These are phyloP conservation scores for Phytophthora foliorum DNA, from an alignment of 352 stramenopile genomes.

Conservation along the genomic window DNA sequence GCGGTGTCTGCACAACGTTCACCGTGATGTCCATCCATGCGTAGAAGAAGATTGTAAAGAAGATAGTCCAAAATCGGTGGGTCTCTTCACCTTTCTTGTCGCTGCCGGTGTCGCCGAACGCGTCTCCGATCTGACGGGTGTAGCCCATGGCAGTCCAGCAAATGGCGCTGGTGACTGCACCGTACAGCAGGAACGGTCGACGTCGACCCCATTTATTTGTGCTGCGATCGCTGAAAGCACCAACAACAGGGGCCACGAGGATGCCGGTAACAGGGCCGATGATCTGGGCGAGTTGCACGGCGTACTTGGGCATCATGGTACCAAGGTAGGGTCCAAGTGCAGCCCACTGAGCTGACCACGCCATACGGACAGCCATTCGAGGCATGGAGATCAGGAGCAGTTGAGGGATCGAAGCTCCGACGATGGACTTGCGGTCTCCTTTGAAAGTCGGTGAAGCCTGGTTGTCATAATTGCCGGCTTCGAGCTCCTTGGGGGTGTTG, in stretches of 20 bases:
- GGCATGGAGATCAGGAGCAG: conserved; percentile 38
- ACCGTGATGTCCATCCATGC: conserved; percentile 42
- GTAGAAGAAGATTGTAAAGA: conserved; percentile 42
- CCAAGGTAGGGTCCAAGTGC: conserved; percentile 36
- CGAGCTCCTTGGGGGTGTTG: conserved; percentile 26
- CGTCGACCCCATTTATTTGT: conserved; percentile 35
- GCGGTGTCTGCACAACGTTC: conserved; percentile 33
- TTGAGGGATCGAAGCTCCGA: conserved; percentile 33
- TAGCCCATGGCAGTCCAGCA: conserved; percentile 69
- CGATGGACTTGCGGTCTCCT: conserved; percentile 19
- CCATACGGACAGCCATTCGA: conserved; percentile 40
- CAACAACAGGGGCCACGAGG: conserved; percentile 29
- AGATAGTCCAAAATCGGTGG: conserved; percentile 33
- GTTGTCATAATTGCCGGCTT: conserved; percentile 28
- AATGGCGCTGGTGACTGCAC: conserved; percentile 31
- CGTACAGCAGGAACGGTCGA: conserved; percentile 37
- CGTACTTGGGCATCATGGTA: conserved; percentile 40
- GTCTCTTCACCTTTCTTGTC: conserved; percentile 36
- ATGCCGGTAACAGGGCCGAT: conserved; percentile 35
- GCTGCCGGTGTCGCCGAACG: conserved; percentile 24
- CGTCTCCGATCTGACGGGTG: conserved; percentile 57
- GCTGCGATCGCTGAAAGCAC: conserved; percentile 36
- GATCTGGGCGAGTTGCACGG: conserved; percentile 37
- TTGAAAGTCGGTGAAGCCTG: conserved; percentile 27
- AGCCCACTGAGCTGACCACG: conserved; percentile 34